phyloP scores from a whole-genome alignment of 768 basidiomycete species.

The Hericium coralloides region DNA sequence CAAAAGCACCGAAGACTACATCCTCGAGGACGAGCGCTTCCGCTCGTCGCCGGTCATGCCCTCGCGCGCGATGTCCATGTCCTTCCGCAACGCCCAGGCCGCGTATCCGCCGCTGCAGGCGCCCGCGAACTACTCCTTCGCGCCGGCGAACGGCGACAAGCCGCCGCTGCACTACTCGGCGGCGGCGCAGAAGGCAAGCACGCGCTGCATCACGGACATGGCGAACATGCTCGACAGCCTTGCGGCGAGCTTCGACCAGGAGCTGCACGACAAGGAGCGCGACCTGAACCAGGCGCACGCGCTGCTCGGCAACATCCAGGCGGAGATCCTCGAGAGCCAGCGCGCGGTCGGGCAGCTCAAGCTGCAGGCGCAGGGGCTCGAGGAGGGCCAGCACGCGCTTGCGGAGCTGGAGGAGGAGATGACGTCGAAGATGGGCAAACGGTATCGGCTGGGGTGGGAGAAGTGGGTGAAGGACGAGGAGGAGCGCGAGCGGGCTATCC shows the following conservation, averaged over 20 bases:
- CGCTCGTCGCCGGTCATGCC: conserved; percentile 81
- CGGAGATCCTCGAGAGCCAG: conserved; percentile 83
- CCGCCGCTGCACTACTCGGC: conserved; percentile 79
- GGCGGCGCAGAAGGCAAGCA: conserved; percentile 79
- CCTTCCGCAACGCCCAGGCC: conserved; percentile 63
- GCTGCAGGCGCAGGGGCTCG: conserved; percentile 56
- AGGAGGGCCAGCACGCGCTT: conserved; percentile 49
- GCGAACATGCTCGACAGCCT: conserved; percentile 81
- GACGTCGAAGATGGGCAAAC: conserved; percentile 64
- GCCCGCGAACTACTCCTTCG: conserved; percentile 33
- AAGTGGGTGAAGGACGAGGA: conserved; percentile 89
- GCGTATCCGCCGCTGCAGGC: conserved; percentile 41
- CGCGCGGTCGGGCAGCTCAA: conserved; percentile 64
- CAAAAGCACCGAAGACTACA: conserved; percentile 97
- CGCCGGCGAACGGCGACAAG: conserved; percentile 46
- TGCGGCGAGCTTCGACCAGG: conserved; percentile 85
- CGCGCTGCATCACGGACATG: conserved; percentile 77
- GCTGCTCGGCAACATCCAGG: conserved; percentile 76
- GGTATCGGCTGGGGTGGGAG: conserved; percentile 85
- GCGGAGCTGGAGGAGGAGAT: conserved; percentile 58
- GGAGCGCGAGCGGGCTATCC: conserved; percentile 58
- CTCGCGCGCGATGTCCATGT: conserved; percentile 57
- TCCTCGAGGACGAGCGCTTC: conserved; percentile 96
- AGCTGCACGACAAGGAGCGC: conserved; percentile 85
- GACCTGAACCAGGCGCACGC: conserved; percentile 87